Base-by-base conservation (phyloP, 495 filamentous ascomycete species). In the Hypoxylon lenormandii region DNA sequence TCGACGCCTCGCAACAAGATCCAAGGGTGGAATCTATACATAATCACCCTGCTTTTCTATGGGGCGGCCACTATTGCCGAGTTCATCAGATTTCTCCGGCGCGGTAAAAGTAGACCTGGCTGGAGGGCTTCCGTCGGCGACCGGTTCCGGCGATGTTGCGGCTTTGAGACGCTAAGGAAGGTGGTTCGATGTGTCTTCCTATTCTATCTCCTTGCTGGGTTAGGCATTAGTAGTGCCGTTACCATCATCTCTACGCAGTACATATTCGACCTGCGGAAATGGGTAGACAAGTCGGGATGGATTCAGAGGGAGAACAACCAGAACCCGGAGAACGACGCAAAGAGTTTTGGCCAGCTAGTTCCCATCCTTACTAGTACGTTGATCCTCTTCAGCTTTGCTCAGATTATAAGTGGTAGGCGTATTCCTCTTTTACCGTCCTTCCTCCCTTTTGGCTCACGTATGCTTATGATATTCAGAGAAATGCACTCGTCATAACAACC, bases 331-430 rank as follows among this genome's bases (percentile, higher is more conserved):
- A 69, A 77, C 38, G 77, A 79, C 30, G 56, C 74, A 4, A 73
- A 68, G 16, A 72, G 72, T n/a, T 79, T 79, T 11, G 76, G 77
- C 12, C 77, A 79, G 60, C 72, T 79, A 22, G 74, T 79, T 16
- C 77, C 77, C 19, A 70, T 78, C 21, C 55, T 80, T 12, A 64
- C 78, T n/a, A 74, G 70, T 8, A 67, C 59, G 16, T 47, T 80
- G 57, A 78, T 75, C 21, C 15, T 80, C 5, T 78, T 80, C 26
- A 72, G 72, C 50, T 77, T 80, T 23, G 42, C 72, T 49, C 77
- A 80, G 49, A 66, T 76, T 10, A 54, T 80, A 51, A 76, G 72
- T 22, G 76, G 76, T 77, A 58, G 53, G 73, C 53, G 42, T 33
- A 6, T 3, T 13, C 22, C 6, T 11, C 42, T 15, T 13, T 21